phyloP scores from a whole-genome alignment of 176 grass and related monocot genomes.

The Melocanna baccifera region DNA sequence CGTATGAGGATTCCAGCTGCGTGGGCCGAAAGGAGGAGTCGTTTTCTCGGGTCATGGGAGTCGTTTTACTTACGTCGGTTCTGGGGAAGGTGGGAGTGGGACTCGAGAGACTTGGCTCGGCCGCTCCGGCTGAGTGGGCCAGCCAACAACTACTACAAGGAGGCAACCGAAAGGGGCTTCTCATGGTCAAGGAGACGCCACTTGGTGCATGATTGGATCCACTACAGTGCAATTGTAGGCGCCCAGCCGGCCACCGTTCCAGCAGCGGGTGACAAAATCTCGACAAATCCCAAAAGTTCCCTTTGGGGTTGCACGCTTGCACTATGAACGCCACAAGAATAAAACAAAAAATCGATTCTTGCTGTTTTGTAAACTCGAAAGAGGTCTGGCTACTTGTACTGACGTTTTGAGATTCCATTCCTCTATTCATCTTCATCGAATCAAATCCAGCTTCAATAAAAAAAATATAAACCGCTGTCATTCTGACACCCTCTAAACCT shows the following conservation, averaged over 20 bases:
- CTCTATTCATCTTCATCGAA: too few relatives aligned
- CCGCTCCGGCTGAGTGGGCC: not conserved
- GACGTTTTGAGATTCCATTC: too few relatives aligned
- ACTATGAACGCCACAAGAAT: too few relatives aligned
- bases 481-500: too few relatives aligned
- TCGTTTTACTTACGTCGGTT: conserved; percentile 13
- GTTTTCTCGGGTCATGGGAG: not conserved
- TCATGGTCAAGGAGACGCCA: conserved; percentile 25
- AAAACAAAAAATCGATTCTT: not conserved
- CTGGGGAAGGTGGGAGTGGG: not conserved
- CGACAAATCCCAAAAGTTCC: too few relatives aligned
- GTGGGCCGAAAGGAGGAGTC: not conserved
- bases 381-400: too few relatives aligned
- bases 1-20: not conserved
- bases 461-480: too few relatives aligned
- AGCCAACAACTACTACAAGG: not conserved
- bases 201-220: not conserved
- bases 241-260: not conserved
- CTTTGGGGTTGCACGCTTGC: not conserved
- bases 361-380: not conserved
- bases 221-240: not conserved
- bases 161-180: conserved; percentile 14
- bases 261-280: not conserved
- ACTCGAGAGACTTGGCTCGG: not conserved
- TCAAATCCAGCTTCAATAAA: too few relatives aligned